Conservation (phyloP, 495 filamentous ascomycete species). For the Neurospora cerealis region DNA sequence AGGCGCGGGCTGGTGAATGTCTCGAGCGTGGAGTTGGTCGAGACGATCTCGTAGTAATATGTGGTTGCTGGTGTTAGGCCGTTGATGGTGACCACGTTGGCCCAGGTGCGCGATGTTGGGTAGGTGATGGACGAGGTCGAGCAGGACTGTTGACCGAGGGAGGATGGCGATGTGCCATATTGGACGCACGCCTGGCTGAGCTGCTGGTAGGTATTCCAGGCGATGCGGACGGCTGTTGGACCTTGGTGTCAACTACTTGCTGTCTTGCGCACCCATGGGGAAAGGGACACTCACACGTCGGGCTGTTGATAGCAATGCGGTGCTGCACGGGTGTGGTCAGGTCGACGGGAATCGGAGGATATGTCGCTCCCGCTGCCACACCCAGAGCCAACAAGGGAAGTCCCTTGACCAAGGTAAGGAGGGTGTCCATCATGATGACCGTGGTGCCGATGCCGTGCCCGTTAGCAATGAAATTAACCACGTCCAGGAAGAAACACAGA, state of each 20-base stretch:
- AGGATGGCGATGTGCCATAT: slow-evolving; percentile 27
- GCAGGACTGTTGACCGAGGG: slow-evolving; percentile 22
- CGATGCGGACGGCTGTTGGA: slow-evolving; percentile 43
- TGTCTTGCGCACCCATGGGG: neutral
- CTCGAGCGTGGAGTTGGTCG: slow-evolving; percentile 43
- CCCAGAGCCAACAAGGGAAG: slow-evolving; percentile 34
- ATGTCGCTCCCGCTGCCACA: slow-evolving; percentile 34
- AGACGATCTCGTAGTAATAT: slow-evolving; percentile 45
- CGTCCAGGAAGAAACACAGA: neutral
- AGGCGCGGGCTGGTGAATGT: slow-evolving; percentile 46
- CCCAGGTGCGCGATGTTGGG: slow-evolving; percentile 28
- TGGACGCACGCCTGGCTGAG: slow-evolving; percentile 31
- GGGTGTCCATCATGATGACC: neutral
- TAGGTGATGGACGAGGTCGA: slow-evolving; percentile 30
- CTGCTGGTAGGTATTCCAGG: slow-evolving; percentile 38
- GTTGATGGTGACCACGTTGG: slow-evolving; percentile 29
- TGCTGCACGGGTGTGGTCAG: slow-evolving; percentile 49
- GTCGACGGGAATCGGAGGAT: slow-evolving; percentile 43
- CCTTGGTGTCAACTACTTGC: neutral
- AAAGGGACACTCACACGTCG: slow-evolving; percentile 33
- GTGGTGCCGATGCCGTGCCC: neutral
- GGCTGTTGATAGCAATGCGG: slow-evolving; percentile 45
- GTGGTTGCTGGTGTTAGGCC: slow-evolving; percentile 27
- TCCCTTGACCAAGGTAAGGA: slow-evolving; percentile 10
- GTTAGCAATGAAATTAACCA: neutral